Base-by-base conservation (phyloP, 225 moss, liverwort and hornwort species). In the Lunularia cruciata region DNA sequence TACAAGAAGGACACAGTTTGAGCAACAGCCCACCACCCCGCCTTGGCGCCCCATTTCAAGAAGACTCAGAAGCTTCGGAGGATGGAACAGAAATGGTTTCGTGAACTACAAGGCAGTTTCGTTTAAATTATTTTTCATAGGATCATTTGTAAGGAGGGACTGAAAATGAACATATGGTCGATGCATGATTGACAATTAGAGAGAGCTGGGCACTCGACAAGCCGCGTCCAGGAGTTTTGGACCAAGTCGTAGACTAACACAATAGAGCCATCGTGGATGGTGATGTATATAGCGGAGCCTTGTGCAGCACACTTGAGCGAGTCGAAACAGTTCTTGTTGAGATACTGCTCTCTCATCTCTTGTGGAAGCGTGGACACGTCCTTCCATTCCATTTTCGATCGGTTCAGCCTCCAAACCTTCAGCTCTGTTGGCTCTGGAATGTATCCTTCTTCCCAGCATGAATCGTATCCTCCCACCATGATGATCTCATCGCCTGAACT, bases 341-440 rank as follows among this genome's bases (percentile, higher is more conserved):
- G 45, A 49, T 72, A 67, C 32, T n/a, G 59, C 60, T 68, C 33
- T 52, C 65, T 69, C 55, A 79, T 71, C 7, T 31, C 57, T 11
- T 76, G 35, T n/a, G 83, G 83, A 45, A 79, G 66, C 18, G 60
- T 72, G 30, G 76, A 73, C 38, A 79, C 47, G 45, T 79, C 76
- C 15, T 76, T 56, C 83, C 83, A 83, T 33, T 70, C 70, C 73
- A 73, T 71, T 55, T 16, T 25, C 23, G 69, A 59, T 13, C 63
- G 49, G 23, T 83, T 48, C 31, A 83, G 67, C 70, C 61, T 76
- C 83, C 83, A 83, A 9, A 83, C 62, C 73, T 76, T 83, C 20
- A 79, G 73, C 1, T 47, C 60, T 0, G 37, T 76, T 8, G 79
- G 76, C 8, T 76, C 70, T 14, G 76, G 76, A 6, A 47, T 22